Base-by-base conservation (phyloP, 306 rosid species). In the Carpinus fangiana region DNA sequence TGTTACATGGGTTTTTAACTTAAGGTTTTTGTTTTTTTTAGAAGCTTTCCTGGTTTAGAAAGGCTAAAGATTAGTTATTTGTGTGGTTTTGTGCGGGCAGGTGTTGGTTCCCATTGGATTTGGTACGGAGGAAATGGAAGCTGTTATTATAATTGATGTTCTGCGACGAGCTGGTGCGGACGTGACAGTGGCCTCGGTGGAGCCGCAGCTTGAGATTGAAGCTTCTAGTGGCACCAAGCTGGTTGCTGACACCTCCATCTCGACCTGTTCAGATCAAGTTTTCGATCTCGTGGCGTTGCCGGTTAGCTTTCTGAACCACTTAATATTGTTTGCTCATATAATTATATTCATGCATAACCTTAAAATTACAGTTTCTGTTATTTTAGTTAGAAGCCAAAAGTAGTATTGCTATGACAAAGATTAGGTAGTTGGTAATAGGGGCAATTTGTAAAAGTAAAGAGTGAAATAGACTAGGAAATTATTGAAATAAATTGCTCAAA, bases 71-170 rank as follows among this genome's bases (percentile, higher is more conserved):
- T 80, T 0, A 46, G 45, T 43, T 43, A 50, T 18, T 47, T 23
- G 7, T 52, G 72, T 43, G 20, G 12, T 6, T 52, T 1, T 79
- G 10, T 62, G 41, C 48, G 73, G 23, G 70, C 81, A 90, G 92
- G 98, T 92, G 68, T 85, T 95, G 66, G 91, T 95, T 53, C 98
- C 98, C 48, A 87, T 95, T 50, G 98, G 97, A 31, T 86, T 75
- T 82, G 98, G 98, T 43, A 91, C 98, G 3, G 98, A 95, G 74
- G 98, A 95, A 83, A 95, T 95, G 96, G 98, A 95, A 84, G 98
- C 97, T 48, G 97, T 92, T 73, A 86, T 95, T 77, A 73, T 95
- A 28, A 84, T 91, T 51, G 93, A 87, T 78, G 97, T 91, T 56
- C 92, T 95, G 57, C 98, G 98, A 47, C 97, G 90, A 70, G 97